phyloP scores from a whole-genome alignment of 352 stramenopile genomes.

The Phytophthora pistaciae region DNA sequence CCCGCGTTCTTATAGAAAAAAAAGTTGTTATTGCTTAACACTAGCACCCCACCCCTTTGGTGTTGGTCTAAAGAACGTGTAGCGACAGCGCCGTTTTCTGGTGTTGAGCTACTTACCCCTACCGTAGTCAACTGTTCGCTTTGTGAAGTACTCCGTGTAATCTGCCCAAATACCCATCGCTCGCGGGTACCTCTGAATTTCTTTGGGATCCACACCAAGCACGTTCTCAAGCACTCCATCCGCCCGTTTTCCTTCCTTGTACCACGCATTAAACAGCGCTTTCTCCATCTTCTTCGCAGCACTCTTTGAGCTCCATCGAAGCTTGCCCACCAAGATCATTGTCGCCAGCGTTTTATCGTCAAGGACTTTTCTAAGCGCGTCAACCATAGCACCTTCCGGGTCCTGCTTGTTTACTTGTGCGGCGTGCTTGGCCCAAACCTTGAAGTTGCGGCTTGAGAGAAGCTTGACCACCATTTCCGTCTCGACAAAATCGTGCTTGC shows the following conservation, averaged over 20 bases:
- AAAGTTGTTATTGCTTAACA: too few relatives aligned
- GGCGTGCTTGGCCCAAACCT: not conserved
- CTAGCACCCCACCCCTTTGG: too few relatives aligned
- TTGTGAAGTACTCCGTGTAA: not conserved
- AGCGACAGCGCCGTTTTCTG: too few relatives aligned
- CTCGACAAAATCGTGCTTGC: not conserved
- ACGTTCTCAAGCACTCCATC: not conserved
- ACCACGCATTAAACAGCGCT: not conserved
- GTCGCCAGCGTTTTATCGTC: not conserved
- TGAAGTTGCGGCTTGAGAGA: not conserved
- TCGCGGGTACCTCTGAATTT: not conserved
- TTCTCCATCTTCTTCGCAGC: not conserved
- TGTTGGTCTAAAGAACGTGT: too few relatives aligned
- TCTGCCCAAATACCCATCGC: not conserved
- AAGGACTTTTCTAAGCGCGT: not conserved
- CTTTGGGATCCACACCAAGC: not conserved
- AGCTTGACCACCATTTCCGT: not conserved
- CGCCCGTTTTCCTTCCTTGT: not conserved
- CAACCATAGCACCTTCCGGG: not conserved
- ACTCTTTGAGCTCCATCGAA: not conserved
- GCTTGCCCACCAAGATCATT: not conserved
- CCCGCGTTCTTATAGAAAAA: too few relatives aligned
- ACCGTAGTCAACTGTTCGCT: not conserved
- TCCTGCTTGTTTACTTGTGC: not conserved
- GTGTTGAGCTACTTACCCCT: too few relatives aligned